phyloP scores from a whole-genome alignment of 257 asterid genomes.

The Eustoma russellianum region DNA sequence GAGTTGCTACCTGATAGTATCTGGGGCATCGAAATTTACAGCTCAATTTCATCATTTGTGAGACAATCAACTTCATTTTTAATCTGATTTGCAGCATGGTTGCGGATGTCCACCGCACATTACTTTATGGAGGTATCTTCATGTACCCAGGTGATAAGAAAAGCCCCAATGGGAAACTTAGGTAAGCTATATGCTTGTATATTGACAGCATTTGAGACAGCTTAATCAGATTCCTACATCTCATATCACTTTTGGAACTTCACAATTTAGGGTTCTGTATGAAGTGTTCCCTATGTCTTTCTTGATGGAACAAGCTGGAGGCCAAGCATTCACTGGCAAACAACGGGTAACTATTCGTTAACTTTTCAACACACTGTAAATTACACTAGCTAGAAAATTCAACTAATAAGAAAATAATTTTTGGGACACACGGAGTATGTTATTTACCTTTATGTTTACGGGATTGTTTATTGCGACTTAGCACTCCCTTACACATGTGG shows the following conservation, averaged over 20 bases:
- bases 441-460: not conserved
- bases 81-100: conserved; percentile 60
- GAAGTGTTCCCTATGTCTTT: conserved; percentile 97
- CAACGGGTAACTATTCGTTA: conserved; percentile 37
- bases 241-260: no score
- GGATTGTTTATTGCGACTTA: no score
- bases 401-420: no score
- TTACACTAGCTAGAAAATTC: no score
- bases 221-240: no score
- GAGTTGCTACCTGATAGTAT: not conserved
- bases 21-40: not conserved
- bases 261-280: conserved; percentile 51
- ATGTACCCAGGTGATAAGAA: conserved; percentile 97
- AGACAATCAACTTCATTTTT: not conserved
- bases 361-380: no score
- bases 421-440: no score
- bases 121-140: conserved; percentile 92
- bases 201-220: not conserved
- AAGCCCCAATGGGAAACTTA: conserved; percentile 80
- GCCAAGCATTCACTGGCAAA: conserved; percentile 91
- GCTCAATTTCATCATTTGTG: not conserved
- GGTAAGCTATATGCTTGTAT: conserved; percentile 31
- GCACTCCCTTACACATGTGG: no score
- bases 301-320: conserved; percentile 98
- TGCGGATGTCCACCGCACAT: conserved; percentile 97